phyloP scores from a whole-genome alignment of 768 basidiomycete species.

The Phanerochaete carnosa region DNA sequence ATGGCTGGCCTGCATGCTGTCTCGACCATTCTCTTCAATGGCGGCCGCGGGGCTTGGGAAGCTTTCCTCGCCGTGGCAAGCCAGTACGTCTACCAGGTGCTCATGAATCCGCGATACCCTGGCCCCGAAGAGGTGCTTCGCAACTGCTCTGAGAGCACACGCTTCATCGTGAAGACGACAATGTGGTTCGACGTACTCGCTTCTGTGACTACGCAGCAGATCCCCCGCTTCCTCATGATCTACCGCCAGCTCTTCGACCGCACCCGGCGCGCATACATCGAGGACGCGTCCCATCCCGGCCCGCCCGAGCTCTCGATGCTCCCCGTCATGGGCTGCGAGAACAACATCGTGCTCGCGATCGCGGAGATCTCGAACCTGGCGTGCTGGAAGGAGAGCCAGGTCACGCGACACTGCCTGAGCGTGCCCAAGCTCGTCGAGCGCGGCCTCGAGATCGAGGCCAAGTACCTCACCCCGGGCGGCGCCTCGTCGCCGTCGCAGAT shows the following conservation, averaged over 20 bases:
- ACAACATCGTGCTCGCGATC: conserved; percentile 72
- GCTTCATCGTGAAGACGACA: conserved; percentile 77
- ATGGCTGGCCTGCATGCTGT: conserved; percentile 76
- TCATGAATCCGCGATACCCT: conserved; percentile 35
- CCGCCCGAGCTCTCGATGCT: conserved; percentile 64
- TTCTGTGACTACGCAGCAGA: conserved; percentile 59
- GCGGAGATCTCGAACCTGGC: conserved; percentile 69
- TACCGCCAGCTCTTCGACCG: conserved; percentile 59
- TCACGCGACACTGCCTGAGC: conserved; percentile 45
- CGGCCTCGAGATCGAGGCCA: conserved; percentile 49
- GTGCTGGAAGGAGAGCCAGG: conserved; percentile 55
- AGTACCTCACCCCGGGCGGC: conserved; percentile 36
- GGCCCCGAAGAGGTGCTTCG: conserved; percentile 45
- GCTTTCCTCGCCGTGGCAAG: conserved; percentile 62
- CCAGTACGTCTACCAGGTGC: conserved; percentile 47
- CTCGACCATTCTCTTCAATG: conserved; percentile 74
- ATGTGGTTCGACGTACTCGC: conserved; percentile 89
- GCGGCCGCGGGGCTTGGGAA: conserved; percentile 69
- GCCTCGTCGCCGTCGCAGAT: conserved; percentile 19
- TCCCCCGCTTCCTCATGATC: conserved; percentile 53
- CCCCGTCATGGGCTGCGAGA: conserved; percentile 82
- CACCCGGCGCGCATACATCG: conserved; percentile 34
- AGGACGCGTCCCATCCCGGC: conserved; percentile 29
- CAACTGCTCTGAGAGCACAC: conserved; percentile 45
- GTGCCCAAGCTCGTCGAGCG: conserved; percentile 55